Evolutionary conservation across 805 yeast genomes (phyloP).

Genomic region (Wickerhamiella shivajii): DNA sequence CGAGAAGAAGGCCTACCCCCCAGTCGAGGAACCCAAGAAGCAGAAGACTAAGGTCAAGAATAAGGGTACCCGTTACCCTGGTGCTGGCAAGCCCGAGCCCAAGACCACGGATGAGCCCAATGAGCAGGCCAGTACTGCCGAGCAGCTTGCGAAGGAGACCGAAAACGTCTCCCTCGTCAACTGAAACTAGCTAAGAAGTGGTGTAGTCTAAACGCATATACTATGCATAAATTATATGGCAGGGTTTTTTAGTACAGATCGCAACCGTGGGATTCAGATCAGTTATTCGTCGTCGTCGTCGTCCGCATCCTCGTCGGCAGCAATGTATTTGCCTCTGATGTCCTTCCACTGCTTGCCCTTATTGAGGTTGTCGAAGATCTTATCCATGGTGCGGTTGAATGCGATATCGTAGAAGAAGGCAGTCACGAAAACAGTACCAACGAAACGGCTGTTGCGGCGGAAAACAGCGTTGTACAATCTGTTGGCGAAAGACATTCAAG

Average conservation of each 20-base stretch:
- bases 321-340: conserved; percentile 19
- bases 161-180: too few species aligned
- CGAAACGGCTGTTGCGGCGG: conserved; percentile 85
- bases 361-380: conserved; percentile 25
- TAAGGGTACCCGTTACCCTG: conserved; percentile 85
- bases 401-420: conserved; percentile 58
- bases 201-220: too few species aligned
- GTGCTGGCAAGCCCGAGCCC: conserved; percentile 21
- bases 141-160: conserved; percentile 21
- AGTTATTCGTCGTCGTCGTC: conserved; percentile 13
- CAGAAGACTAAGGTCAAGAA: conserved; percentile 54
- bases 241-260: too few species aligned
- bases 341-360: conserved; percentile 26
- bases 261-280: too few species aligned
- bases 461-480: conserved; percentile 50
- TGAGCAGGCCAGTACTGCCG: conserved; percentile 13
- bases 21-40: conserved; percentile 41
- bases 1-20: conserved; percentile 72
- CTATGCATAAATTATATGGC: too few species aligned
- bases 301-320: conserved; percentile 19
- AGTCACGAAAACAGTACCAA: conserved; percentile 65
- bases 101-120: conserved; percentile 8
- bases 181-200: too few species aligned
- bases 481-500: conserved; percentile 26
- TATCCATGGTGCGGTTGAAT: conserved; percentile 25